These are phyloP conservation scores for Saturnispora silvae DNA, from an alignment of 805 yeast species.

Conservation along the genomic window DNA sequence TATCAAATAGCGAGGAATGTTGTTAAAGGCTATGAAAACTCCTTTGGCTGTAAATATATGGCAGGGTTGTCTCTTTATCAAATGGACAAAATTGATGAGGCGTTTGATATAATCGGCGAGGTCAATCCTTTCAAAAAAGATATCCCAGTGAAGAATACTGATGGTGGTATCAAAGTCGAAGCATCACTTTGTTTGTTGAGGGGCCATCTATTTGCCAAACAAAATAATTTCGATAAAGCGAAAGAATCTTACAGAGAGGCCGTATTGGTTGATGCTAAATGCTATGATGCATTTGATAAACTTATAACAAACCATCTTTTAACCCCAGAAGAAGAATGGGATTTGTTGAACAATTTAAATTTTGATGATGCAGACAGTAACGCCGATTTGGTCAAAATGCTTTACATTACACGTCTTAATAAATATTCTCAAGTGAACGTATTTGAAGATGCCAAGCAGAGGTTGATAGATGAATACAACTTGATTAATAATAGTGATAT, in stretches of 20 bases:
- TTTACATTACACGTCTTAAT: slow-evolving; percentile 68
- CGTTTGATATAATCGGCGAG: slow-evolving; percentile 77
- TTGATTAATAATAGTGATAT: slow-evolving; percentile 63
- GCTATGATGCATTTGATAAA: slow-evolving; percentile 86
- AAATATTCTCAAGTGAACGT: slow-evolving; percentile 53
- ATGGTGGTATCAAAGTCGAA: slow-evolving; percentile 81
- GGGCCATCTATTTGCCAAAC: slow-evolving; percentile 74
- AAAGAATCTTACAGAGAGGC: slow-evolving; percentile 84
- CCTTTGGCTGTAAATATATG: slow-evolving; percentile 71
- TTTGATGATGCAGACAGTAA: slow-evolving; percentile 71
- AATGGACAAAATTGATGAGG: slow-evolving; percentile 76
- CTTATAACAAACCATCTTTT: slow-evolving; percentile 60
- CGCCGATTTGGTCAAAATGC: slow-evolving; percentile 63
- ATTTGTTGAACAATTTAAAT: slow-evolving; percentile 49
- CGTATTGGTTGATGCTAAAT: slow-evolving; percentile 74
- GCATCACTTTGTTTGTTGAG: slow-evolving; percentile 79
- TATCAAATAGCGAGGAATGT: slow-evolving; percentile 71
- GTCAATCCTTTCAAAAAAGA: slow-evolving; percentile 53
- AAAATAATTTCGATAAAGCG: slow-evolving; percentile 76
- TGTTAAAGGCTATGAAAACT: slow-evolving; percentile 45
- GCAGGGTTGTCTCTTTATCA: slow-evolving; percentile 66
- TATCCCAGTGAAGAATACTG: slow-evolving; percentile 34
- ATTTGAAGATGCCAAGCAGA: slow-evolving; percentile 54
- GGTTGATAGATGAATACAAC: slow-evolving; percentile 61
- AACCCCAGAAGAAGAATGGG: slow-evolving; percentile 85